Evolutionary conservation across 2,329 filamentous ascomycete species (phyloP).

Genomic region (Alternaria angustiovoidea): DNA sequence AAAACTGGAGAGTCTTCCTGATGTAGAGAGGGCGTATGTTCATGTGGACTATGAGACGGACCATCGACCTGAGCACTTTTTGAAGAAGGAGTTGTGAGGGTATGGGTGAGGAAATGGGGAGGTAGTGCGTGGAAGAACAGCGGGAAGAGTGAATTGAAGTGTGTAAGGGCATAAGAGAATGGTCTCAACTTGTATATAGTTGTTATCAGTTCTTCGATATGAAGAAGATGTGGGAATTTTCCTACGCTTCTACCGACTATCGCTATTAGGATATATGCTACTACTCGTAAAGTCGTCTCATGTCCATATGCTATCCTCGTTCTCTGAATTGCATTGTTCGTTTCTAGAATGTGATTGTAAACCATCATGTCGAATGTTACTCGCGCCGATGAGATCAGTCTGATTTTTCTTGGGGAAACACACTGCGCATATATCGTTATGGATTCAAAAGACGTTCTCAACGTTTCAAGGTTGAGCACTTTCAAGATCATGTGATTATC

Average conservation of each 20-base stretch:
- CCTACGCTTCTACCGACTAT: background rate
- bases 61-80: constrained; percentile 85
- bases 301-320: background rate
- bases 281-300: background rate
- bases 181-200: background rate
- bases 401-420: no score
- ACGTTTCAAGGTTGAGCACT: no score
- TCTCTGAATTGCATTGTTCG: background rate
- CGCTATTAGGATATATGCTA: background rate
- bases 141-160: background rate
- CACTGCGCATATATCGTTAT: no score
- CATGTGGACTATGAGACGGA: constrained; percentile 98
- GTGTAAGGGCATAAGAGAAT: background rate
- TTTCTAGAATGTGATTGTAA: no score
- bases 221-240: background rate
- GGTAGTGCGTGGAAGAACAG: background rate
- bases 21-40: constrained; percentile 93
- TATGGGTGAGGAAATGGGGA: background rate
- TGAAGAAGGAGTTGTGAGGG: constrained; percentile 68
- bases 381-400: no score
- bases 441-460: no score
- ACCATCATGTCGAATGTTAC: no score
- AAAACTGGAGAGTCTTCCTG: constrained; percentile 89
- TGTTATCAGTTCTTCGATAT: background rate
- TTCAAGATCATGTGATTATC: no score